Conservation (phyloP, 768 basidiomycete species). For the Tulasnella sp. region DNA sequence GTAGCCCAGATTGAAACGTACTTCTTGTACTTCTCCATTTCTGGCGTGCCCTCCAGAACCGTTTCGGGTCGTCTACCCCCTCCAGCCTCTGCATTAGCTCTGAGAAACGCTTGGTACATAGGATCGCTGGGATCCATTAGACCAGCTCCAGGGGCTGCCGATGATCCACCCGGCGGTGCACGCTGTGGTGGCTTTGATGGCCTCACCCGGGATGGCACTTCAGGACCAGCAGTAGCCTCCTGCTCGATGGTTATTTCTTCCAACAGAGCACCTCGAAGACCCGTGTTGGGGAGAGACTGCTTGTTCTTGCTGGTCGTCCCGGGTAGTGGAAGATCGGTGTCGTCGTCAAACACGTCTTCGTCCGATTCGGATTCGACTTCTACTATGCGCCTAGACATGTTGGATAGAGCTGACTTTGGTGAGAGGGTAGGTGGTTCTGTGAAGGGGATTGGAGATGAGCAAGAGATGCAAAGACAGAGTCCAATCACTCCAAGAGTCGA, state of each 20-base stretch:
- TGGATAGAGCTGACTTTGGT: not conserved
- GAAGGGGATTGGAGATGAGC: not conserved
- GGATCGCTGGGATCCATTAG: slow-evolving; percentile 8
- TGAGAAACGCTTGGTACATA: not conserved
- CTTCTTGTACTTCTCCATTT: slow-evolving; percentile 80
- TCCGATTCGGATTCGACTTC: slow-evolving; percentile 50
- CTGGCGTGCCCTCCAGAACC: slow-evolving; percentile 30
- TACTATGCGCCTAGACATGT: slow-evolving; percentile 28
- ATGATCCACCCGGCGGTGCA: not conserved
- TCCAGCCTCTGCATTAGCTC: not conserved
- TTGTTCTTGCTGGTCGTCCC: not conserved
- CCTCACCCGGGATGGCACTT: not conserved
- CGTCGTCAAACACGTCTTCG: slow-evolving; percentile 65
- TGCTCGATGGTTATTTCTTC: slow-evolving; percentile 47
- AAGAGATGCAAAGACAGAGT: not conserved
- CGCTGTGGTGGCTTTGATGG: not conserved
- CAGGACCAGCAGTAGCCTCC: slow-evolving; percentile 1
- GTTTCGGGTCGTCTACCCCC: not conserved
- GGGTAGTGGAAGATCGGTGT: slow-evolving; percentile 83
- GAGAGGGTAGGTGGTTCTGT: not conserved
- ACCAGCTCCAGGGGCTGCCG: not conserved
- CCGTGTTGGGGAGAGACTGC: slow-evolving; percentile 50
- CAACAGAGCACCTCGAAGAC: slow-evolving; percentile 65
- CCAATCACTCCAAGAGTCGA: not conserved
- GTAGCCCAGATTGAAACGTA: slow-evolving; percentile 33